phyloP scores from a whole-genome alignment of 2,329 filamentous ascomycete genomes.

The Coleophoma eucalyptorum region DNA sequence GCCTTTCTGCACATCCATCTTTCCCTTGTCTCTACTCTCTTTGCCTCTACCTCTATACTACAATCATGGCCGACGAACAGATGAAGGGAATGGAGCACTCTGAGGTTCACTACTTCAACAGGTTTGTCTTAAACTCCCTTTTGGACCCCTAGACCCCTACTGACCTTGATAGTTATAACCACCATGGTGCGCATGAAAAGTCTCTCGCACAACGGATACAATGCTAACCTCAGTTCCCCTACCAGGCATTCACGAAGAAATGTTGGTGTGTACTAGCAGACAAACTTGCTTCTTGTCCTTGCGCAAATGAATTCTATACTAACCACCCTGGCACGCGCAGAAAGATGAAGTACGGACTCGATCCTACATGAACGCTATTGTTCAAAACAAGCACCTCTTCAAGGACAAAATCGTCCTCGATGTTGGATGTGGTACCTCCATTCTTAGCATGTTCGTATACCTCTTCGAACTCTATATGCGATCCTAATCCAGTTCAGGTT shows the following conservation, averaged over 20 bases:
- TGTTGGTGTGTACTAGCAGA: slow-evolving; percentile 69
- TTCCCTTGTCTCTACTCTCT: not conserved
- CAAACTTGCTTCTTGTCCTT: slow-evolving; percentile 8
- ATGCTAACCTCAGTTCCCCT: slow-evolving; percentile 27
- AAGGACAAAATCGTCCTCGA: slow-evolving; percentile 93
- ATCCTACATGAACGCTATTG: slow-evolving; percentile 95
- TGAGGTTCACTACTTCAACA: slow-evolving; percentile 99
- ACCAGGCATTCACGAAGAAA: slow-evolving; percentile 92
- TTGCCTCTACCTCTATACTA: slow-evolving; percentile 1
- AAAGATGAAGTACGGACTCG: slow-evolving; percentile 98
- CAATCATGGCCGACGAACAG: slow-evolving; percentile 49
- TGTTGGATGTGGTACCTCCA: slow-evolving; percentile 94
- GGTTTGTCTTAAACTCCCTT: slow-evolving; percentile 45
- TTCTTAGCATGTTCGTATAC: slow-evolving; percentile 86
- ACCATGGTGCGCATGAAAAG: slow-evolving; percentile 70
- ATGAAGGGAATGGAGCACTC: slow-evolving; percentile 44
- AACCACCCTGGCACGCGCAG: slow-evolving; percentile 40
- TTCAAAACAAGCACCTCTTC: slow-evolving; percentile 93
- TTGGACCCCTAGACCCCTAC: slow-evolving; percentile 4
- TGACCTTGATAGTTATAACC: slow-evolving; percentile 73
- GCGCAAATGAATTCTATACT: slow-evolving; percentile 7
- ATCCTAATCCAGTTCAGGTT: slow-evolving; percentile 61
- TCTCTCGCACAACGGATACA: slow-evolving; percentile 12
- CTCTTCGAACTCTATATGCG: slow-evolving; percentile 2
- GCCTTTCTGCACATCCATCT: slow-evolving; percentile 2